Percentiles rank a stretch among this genome's conserved stretches.
Conservation (phyloP, 352 stramenopile species). For the Pythium rhizo-oryzae region DNA sequence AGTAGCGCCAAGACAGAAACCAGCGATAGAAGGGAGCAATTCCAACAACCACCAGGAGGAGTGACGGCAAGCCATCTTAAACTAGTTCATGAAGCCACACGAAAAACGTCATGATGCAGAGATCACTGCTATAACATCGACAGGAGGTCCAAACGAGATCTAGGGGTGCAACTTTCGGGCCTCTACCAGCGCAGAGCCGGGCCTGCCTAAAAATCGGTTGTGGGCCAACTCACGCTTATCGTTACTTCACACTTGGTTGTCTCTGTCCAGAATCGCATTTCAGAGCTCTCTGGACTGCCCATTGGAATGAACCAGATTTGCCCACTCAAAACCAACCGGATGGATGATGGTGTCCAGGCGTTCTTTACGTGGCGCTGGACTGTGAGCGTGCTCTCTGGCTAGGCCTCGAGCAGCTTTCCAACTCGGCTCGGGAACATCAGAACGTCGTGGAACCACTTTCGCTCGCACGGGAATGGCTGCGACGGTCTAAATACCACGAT, state of each 20-base stretch:
- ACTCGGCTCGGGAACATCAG: too few relatives aligned
- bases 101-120: background rate
- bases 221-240: constrained; percentile 6
- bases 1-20: constrained; percentile 14
- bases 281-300: constrained; percentile 3
- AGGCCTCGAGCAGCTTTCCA: too few relatives aligned
- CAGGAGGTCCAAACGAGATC: background rate
- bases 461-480: too few relatives aligned
- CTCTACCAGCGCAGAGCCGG: constrained; percentile 13
- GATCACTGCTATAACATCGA: background rate
- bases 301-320: constrained; percentile 19
- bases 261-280: constrained; percentile 11
- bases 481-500: too few relatives aligned
- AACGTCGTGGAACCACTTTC: too few relatives aligned
- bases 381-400: background rate
- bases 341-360: constrained; percentile 12
- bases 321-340: constrained; percentile 13
- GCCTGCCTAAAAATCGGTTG: constrained; percentile 3
- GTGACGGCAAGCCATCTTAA: background rate
- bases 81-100: background rate
- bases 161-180: constrained; percentile 1
- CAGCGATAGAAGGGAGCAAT: constrained; percentile 18
- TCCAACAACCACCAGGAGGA: too few relatives aligned
- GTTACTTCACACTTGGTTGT: constrained; percentile 9
- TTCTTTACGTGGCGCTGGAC: constrained; percentile 5